Base-by-base conservation (phyloP, 2,329 filamentous ascomycete genomes). In the Trichoderma arundinaceum region DNA sequence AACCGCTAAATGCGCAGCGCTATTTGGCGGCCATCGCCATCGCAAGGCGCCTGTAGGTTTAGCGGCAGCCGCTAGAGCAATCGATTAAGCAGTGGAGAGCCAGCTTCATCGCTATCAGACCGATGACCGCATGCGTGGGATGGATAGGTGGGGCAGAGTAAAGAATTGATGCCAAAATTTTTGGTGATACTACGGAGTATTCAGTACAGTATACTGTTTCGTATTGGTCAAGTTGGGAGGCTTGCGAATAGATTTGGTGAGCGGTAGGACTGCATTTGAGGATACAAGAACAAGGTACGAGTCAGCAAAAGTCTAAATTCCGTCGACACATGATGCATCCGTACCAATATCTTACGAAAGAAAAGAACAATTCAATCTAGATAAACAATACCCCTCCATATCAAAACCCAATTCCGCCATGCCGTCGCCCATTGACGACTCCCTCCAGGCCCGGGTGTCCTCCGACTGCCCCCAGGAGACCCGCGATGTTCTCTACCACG, bases 391-490 rank as follows among this genome's bases (percentile, higher is more conserved):
- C 60, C 60, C 59, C 49, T 46, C 59, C 59, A 62, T 51, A 41
- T 53, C 52, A 22, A 60, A 41, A 57, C 38, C n/a, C 28, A 41
- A 54, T 13, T 51, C 43, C 51, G 28, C 66, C 68, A 69, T 68
- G 48, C 74, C 75, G 70, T 68, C 76, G 17, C 51, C 73, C 58
- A 74, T 79, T 65, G 77, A 82, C 75, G 85, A 88, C 76, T 81
- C 81, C 38, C 77, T 86, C 71, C 77, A 80, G 28, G 74, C 81
- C 38, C 84, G 85, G 74, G 84, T 88, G 72, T 82, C 84, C 17
- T 68, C 80, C 65, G 76, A 80, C 59, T 87, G 84, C 72, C 84
- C 85, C 9, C 76, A 81, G 48, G 77, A 81, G 6, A 81, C 80
- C 52, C 81, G 84, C 48, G 77, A 83, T 68, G 79, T 88, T 66